A percentile compares a stretch with the other conserved stretches of the same genome.
Evolutionary conservation across 768 basidiomycete species (phyloP).

Genomic region (Cystobasidium ongulense): DNA sequence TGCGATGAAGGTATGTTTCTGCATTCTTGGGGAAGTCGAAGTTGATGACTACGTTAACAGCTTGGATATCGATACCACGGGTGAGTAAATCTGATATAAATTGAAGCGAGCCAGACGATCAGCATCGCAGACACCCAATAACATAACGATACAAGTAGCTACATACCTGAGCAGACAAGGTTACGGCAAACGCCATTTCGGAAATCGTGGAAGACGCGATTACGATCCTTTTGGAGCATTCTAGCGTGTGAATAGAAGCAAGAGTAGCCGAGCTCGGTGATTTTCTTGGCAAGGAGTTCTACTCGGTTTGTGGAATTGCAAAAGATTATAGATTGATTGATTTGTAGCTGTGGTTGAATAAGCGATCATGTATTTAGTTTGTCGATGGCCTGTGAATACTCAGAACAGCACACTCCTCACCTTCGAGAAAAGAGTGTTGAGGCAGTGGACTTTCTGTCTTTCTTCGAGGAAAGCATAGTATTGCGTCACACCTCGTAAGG

Average conservation of each 20-base stretch:
- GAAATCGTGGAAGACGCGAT: slow-evolving; percentile 99
- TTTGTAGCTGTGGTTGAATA: slow-evolving; percentile 67
- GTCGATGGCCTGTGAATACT: not conserved
- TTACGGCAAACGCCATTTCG: slow-evolving; percentile 96
- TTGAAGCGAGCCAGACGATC: slow-evolving; percentile 44
- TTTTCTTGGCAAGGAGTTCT: slow-evolving; percentile 97
- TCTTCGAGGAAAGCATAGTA: slow-evolving; percentile 99
- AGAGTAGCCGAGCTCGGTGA: slow-evolving; percentile 97
- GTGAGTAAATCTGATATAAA: slow-evolving; percentile 68
- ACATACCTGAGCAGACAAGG: slow-evolving; percentile 69
- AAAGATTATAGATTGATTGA: slow-evolving; percentile 99
- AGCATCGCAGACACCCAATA: not conserved
- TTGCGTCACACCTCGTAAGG: slow-evolving; percentile 94
- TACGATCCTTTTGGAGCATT: slow-evolving; percentile 97
- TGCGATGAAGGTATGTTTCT: slow-evolving; percentile 96
- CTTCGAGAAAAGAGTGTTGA: slow-evolving; percentile 99
- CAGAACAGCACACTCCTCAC: slow-evolving; percentile 46
- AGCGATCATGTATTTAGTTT: slow-evolving; percentile 47
- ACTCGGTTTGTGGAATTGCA: slow-evolving; percentile 99
- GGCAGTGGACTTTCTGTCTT: slow-evolving; percentile 96
- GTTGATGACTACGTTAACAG: slow-evolving; percentile 99
- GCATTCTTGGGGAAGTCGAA: slow-evolving; percentile 99
- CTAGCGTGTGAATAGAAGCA: slow-evolving; percentile 99
- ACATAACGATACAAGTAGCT: not conserved
- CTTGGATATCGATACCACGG: slow-evolving; percentile 98